These are phyloP conservation scores for Boletus subcaerulescens DNA, from an alignment of 768 basidiomycete genomes.

Conservation along the genomic window DNA sequence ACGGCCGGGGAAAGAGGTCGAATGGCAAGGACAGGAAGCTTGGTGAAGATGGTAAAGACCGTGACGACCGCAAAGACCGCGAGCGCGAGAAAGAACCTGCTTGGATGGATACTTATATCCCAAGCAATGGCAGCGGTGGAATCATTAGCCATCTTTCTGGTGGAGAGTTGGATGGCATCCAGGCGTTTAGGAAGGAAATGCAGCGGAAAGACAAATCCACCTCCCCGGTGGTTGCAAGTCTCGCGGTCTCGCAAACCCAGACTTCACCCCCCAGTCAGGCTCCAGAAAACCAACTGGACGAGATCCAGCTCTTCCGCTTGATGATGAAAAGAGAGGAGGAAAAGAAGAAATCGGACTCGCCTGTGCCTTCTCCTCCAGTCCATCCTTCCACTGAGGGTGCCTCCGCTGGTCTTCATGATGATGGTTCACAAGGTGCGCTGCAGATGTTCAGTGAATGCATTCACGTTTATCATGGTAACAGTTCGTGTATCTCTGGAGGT, in stretches of 20 bases:
- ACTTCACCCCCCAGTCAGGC: conserved; percentile 16
- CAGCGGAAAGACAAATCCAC: conserved; percentile 68
- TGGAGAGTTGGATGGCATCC: conserved; percentile 79
- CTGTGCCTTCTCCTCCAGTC: not conserved
- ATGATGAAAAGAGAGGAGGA: conserved; percentile 79
- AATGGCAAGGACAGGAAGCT: conserved; percentile 57
- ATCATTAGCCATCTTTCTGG: conserved; percentile 56
- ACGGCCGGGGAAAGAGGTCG: conserved; percentile 56
- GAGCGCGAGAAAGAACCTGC: conserved; percentile 83
- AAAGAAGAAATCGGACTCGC: conserved; percentile 37
- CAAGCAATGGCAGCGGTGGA: conserved; percentile 51
- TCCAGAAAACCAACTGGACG: conserved; percentile 54
- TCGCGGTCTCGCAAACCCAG: conserved; percentile 18
- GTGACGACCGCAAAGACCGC: conserved; percentile 46
- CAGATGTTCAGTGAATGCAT: not conserved
- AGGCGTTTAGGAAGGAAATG: conserved; percentile 84
- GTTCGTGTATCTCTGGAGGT: conserved; percentile 7
- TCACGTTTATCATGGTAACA: conserved; percentile 13
- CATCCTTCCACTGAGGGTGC: conserved; percentile 10
- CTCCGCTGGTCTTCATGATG: conserved; percentile 7
- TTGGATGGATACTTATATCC: conserved; percentile 90
- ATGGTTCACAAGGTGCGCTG: conserved; percentile 20
- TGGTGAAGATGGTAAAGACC: conserved; percentile 46
- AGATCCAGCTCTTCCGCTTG: conserved; percentile 80
- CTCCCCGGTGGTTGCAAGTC: conserved; percentile 12